phyloP scores from a whole-genome alignment of 2,329 filamentous ascomycete genomes.

The Tolypocladium sp. region DNA sequence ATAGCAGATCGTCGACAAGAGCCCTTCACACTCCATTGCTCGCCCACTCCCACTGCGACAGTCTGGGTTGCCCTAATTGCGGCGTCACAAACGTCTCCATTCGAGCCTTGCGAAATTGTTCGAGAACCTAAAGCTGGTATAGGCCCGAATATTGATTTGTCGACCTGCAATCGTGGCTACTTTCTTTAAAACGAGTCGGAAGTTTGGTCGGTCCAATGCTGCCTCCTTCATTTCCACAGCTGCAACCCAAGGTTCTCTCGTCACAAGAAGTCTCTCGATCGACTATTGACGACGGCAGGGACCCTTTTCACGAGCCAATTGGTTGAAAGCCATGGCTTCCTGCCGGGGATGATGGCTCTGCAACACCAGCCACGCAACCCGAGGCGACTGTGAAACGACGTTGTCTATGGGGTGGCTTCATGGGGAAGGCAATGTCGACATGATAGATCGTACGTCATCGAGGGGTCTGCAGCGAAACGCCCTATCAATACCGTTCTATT shows the following conservation, averaged over 20 bases:
- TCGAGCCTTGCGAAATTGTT: neutral
- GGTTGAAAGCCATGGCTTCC: neutral
- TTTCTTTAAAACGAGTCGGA: neutral
- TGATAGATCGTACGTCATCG: neutral
- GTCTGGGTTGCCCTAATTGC: neutral
- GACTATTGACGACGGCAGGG: neutral
- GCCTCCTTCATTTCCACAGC: neutral
- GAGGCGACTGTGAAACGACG: neutral
- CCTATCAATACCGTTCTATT: no score
- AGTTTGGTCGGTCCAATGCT: neutral
- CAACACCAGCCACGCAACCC: neutral
- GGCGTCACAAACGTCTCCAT: neutral
- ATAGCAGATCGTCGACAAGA: neutral
- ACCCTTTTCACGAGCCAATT: neutral
- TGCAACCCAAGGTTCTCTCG: neutral
- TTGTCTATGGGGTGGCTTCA: neutral
- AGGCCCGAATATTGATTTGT: neutral
- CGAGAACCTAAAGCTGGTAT: neutral
- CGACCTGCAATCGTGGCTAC: neutral
- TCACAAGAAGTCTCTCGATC: neutral
- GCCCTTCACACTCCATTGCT: neutral
- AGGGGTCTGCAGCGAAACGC: no score
- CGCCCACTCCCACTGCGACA: neutral
- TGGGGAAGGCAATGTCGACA: no score
- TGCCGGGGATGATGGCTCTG: neutral